Conservation (phyloP, 495 filamentous ascomycete species). For the Aspergillus bridgeri region DNA sequence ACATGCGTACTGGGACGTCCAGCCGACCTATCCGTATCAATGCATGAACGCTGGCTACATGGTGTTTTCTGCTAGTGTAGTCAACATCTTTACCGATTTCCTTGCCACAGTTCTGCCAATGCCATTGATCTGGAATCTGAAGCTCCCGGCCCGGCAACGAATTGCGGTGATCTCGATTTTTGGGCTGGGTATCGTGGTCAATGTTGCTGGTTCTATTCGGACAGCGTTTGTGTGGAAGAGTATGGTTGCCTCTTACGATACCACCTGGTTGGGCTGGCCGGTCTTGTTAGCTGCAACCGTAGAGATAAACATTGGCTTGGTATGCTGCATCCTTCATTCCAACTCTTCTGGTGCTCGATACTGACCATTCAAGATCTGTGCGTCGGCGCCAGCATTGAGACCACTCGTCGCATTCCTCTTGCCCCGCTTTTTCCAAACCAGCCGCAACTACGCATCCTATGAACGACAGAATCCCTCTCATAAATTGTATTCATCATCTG, state of each 20-base stretch:
- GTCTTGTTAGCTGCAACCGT: slow-evolving; percentile 50
- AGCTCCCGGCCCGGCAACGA: slow-evolving; percentile 52
- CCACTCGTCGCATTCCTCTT: slow-evolving; percentile 47
- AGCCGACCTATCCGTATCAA: slow-evolving; percentile 29
- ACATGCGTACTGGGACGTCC: slow-evolving; percentile 50
- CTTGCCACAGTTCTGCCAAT: slow-evolving; percentile 56
- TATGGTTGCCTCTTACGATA: slow-evolving; percentile 48
- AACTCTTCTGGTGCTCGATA: slow-evolving; percentile 3
- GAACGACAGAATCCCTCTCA: slow-evolving; percentile 19
- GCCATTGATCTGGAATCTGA: slow-evolving; percentile 53
- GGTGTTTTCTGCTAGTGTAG: slow-evolving; percentile 51
- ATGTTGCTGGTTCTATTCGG: slow-evolving; percentile 53
- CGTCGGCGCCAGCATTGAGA: slow-evolving; percentile 53
- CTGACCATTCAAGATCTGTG: slow-evolving; percentile 43
- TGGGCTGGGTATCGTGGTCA: slow-evolving; percentile 54
- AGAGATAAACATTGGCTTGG: slow-evolving; percentile 59
- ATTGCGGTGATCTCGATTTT: slow-evolving; percentile 57
- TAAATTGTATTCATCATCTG: slow-evolving; percentile 26
- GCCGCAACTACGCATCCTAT: slow-evolving; percentile 20
- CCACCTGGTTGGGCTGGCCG: slow-evolving; percentile 53
- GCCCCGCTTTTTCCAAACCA: slow-evolving; percentile 37
- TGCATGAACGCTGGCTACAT: slow-evolving; percentile 51
- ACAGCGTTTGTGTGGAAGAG: slow-evolving; percentile 51
- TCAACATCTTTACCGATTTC: slow-evolving; percentile 61
- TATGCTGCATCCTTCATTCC: slow-evolving; percentile 30